A percentile compares a stretch with the other conserved stretches of the same genome.
These are phyloP conservation scores for Cadophora sp. DNA, from an alignment of 2,329 filamentous ascomycete species.

Conservation along the genomic window DNA sequence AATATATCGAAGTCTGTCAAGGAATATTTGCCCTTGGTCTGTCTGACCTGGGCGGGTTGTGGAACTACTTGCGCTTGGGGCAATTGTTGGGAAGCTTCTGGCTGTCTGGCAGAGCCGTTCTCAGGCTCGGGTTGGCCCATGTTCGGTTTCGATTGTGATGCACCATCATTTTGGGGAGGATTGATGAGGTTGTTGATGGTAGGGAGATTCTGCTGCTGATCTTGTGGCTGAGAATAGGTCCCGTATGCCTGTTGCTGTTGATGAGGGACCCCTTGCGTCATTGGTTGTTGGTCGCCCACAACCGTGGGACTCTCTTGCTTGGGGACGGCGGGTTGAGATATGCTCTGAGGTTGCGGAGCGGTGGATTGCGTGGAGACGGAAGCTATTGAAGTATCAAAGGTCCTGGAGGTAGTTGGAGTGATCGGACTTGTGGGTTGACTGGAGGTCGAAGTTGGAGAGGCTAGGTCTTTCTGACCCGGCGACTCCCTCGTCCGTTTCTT, in stretches of 20 bases:
- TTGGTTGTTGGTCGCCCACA: slow-evolving; percentile 44
- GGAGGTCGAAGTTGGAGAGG: slow-evolving; percentile 70
- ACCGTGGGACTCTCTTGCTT: slow-evolving; percentile 40
- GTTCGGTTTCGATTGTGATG: slow-evolving; percentile 44
- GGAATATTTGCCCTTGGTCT: slow-evolving; percentile 97
- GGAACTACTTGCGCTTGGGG: slow-evolving; percentile 25
- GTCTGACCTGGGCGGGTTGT: slow-evolving; percentile 53
- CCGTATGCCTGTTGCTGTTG: slow-evolving; percentile 46
- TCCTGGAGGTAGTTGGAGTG: slow-evolving; percentile 62
- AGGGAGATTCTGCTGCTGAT: slow-evolving; percentile 68
- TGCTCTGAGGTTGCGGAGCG: slow-evolving; percentile 40
- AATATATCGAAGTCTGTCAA: slow-evolving; percentile 88
- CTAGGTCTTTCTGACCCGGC: slow-evolving; percentile 67
- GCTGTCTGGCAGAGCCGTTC: slow-evolving; percentile 21
- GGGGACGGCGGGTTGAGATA: slow-evolving; percentile 40
- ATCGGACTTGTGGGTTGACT: slow-evolving; percentile 70
- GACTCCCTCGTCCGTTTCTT: slow-evolving; percentile 98
- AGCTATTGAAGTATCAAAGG: slow-evolving; percentile 51
- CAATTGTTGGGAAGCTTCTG: slow-evolving; percentile 20
- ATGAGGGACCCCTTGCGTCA: slow-evolving; percentile 44
- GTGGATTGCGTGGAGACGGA: slow-evolving; percentile 49
- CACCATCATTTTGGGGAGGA: slow-evolving; percentile 59
- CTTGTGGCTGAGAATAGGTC: slow-evolving; percentile 41
- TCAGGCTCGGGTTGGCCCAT: slow-evolving; percentile 29
- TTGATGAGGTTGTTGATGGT: slow-evolving; percentile 88